These are phyloP conservation scores for Earliella scabrosa DNA, from an alignment of 1,284 basidiomycete genomes.

Conservation along the genomic window DNA sequence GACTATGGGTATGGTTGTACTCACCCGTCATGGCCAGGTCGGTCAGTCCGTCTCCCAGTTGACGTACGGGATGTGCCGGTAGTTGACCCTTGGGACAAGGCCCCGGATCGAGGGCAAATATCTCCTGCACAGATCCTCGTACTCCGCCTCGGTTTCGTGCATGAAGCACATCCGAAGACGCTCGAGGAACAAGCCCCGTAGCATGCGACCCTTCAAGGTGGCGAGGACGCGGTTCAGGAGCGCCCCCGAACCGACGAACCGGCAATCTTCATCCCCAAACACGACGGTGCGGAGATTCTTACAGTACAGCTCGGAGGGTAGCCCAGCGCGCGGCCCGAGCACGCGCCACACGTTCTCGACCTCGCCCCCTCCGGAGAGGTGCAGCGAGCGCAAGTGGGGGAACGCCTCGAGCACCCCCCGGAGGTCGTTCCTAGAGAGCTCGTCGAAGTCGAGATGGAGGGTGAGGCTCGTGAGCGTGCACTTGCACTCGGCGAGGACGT, in stretches of 20 bases:
- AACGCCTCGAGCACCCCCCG: background rate
- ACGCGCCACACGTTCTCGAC: background rate
- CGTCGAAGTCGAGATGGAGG: background rate
- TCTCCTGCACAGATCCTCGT: background rate
- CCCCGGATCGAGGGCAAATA: background rate
- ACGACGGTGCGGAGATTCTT: background rate
- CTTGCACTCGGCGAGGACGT: too few relatives aligned
- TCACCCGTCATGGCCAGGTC: too few relatives aligned
- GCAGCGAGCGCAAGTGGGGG: background rate
- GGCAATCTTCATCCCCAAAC: background rate
- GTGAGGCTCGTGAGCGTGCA: background rate
- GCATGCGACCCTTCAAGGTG: background rate
- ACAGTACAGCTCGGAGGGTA: background rate
- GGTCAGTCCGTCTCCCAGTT: too few relatives aligned
- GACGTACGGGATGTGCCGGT: too few relatives aligned
- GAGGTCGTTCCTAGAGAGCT: background rate
- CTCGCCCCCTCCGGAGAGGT: background rate
- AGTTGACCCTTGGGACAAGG: background rate
- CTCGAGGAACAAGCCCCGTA: background rate
- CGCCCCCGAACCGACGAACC: background rate
- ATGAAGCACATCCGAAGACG: background rate
- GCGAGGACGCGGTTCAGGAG: background rate
- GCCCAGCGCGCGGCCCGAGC: background rate
- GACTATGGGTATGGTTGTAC: too few relatives aligned
- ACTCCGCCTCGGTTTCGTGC: background rate